Conservation (phyloP, 2,329 filamentous ascomycete genomes). For the Aureobasidium sp. region DNA sequence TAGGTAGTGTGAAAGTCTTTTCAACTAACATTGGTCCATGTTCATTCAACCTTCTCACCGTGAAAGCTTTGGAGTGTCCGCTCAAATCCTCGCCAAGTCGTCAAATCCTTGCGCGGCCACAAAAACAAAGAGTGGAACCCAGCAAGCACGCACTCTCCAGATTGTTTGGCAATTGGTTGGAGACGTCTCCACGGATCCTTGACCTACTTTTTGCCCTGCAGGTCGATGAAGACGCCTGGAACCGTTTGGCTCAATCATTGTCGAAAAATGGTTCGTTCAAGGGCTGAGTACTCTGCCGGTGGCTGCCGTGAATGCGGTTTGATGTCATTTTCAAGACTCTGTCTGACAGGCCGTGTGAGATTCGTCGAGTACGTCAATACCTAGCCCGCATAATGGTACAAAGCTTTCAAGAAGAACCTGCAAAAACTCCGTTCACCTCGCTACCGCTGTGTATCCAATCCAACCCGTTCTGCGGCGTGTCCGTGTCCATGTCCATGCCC, state of each 20-base stretch:
- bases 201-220: neutral
- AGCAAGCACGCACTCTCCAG: conserved; percentile 4
- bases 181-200: neutral
- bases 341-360: neutral
- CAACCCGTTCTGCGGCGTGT: neutral
- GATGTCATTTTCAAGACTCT: neutral
- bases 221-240: neutral
- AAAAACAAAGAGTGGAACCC: conserved; percentile 2
- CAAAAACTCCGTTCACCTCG: conserved; percentile 1
- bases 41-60: neutral
- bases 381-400: neutral
- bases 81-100: neutral
- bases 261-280: neutral
- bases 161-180: neutral
- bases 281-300: neutral
- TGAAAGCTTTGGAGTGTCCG: neutral
- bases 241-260: neutral
- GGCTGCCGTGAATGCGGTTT: neutral
- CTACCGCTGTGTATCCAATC: neutral
- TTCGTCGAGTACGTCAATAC: neutral
- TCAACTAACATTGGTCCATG: neutral
- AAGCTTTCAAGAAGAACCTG: neutral
- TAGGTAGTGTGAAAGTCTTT: neutral
- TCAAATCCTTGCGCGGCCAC: neutral
- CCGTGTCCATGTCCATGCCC: neutral